These are phyloP conservation scores for Tillandsia fasciculata DNA, from an alignment of 176 grass and related monocot species.

Conservation along the genomic window DNA sequence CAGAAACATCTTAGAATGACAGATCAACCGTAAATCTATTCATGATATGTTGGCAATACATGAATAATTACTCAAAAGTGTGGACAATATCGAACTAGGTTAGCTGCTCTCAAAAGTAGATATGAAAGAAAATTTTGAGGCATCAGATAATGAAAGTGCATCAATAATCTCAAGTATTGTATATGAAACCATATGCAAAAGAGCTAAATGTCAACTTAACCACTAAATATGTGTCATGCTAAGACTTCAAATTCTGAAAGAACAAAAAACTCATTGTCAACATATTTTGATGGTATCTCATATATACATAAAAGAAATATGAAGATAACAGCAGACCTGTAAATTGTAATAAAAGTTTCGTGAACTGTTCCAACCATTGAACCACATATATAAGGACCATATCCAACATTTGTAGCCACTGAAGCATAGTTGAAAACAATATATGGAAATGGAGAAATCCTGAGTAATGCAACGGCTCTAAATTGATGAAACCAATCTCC, in stretches of 20 bases:
- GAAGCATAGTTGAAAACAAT: conserved; percentile 22
- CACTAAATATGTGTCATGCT: too few relatives aligned
- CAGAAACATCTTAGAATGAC: too few relatives aligned
- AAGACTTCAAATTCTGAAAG: too few relatives aligned
- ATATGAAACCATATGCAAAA: neutral
- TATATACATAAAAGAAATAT: neutral
- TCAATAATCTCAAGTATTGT: too few relatives aligned
- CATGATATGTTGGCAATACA: too few relatives aligned
- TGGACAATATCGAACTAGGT: too few relatives aligned
- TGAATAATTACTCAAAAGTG: too few relatives aligned
- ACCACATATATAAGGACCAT: conserved; percentile 20
- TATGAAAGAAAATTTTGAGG: too few relatives aligned
- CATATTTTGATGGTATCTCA: neutral
- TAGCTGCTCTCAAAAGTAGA: too few relatives aligned
- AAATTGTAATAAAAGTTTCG: conserved; percentile 22
- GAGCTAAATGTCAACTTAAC: neutral
- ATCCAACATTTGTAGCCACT: conserved; percentile 18
- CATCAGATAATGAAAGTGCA: too few relatives aligned
- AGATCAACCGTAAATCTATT: too few relatives aligned
- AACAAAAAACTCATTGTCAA: too few relatives aligned
- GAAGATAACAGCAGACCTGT: conserved; percentile 8
- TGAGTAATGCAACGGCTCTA: conserved; percentile 15
- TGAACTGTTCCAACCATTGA: conserved; percentile 15
- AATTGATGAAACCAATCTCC: conserved; percentile 31
- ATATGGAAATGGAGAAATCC: conserved; percentile 26